Evolutionary conservation across 2,329 filamentous ascomycete species (phyloP).

Genomic region (Mollisia scopiformis): DNA sequence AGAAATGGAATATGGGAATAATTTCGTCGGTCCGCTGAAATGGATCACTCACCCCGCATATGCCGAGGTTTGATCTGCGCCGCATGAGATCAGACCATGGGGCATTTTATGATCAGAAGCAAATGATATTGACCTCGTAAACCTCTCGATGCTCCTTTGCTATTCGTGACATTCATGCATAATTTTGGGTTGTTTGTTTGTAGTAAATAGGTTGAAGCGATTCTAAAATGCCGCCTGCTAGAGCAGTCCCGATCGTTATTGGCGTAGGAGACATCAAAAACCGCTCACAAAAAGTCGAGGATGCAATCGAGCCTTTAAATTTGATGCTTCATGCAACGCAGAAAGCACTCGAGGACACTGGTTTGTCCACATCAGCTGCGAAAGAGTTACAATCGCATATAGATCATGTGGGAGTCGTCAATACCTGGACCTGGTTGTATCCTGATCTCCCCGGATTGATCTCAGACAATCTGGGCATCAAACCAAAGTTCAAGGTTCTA

Average conservation of each 20-base stretch:
- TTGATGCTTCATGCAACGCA: constrained; percentile 61
- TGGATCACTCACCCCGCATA: not conserved
- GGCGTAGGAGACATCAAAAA: constrained; percentile 67
- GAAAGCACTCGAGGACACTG: constrained; percentile 54
- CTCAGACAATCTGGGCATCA: constrained; percentile 49
- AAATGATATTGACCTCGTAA: not conserved
- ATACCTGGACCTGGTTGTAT: constrained; percentile 70
- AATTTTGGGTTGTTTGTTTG: not conserved
- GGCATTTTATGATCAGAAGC: not conserved
- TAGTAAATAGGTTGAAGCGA: not conserved
- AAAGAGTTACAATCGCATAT: constrained; percentile 47
- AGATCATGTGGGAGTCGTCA: constrained; percentile 62
- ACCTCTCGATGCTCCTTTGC: not conserved
- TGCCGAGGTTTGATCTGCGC: not conserved
- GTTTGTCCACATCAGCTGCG: constrained; percentile 32
- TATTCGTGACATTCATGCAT: not conserved
- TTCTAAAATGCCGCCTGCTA: not conserved
- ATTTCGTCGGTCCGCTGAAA: not conserved
- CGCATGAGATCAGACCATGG: not conserved
- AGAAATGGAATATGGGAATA: not conserved
- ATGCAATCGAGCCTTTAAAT: constrained; percentile 60
- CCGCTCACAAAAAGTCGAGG: constrained; percentile 49
- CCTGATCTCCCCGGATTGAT: constrained; percentile 58
- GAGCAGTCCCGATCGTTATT: constrained; percentile 55
- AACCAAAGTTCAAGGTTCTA: constrained; percentile 50